A percentile compares a stretch with the other conserved stretches of the same genome.
Conservation (phyloP, 306 rosid genomes). For the Parietaria judaica region DNA sequence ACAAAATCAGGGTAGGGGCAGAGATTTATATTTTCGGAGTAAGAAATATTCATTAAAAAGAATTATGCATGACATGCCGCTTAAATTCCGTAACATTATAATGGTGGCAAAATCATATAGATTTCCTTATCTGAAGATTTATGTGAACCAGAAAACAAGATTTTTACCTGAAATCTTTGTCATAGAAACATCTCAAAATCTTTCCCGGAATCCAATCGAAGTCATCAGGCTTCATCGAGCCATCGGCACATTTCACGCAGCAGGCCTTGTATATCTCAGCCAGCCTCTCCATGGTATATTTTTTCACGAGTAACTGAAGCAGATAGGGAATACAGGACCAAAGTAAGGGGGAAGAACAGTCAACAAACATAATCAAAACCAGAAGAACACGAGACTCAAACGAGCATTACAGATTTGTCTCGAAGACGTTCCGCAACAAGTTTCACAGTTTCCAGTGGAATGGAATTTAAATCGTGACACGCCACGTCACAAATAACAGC, state of each 20-base stretch:
- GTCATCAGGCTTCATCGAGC: slow-evolving; percentile 35
- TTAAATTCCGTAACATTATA: not conserved
- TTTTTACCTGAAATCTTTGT: slow-evolving; percentile 90
- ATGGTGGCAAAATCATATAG: not conserved
- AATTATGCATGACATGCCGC: not conserved
- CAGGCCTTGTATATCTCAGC: slow-evolving; percentile 68
- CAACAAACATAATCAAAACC: slow-evolving; percentile 12
- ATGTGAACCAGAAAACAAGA: slow-evolving; percentile 9
- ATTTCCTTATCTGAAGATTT: not conserved
- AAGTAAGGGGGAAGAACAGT: slow-evolving; percentile 18
- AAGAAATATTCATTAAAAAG: not conserved
- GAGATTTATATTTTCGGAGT: not conserved
- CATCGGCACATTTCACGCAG: slow-evolving; percentile 50
- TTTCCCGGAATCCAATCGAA: slow-evolving; percentile 91
- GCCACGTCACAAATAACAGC: slow-evolving; percentile 88
- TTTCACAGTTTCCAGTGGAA: slow-evolving; percentile 73
- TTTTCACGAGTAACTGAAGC: slow-evolving; percentile 80
- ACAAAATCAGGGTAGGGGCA: slow-evolving; percentile 13
- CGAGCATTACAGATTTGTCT: slow-evolving; percentile 81
- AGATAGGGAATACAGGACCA: slow-evolving; percentile 19
- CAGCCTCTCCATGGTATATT: slow-evolving; percentile 84
- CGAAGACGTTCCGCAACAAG: slow-evolving; percentile 96
- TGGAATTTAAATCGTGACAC: slow-evolving; percentile 51
- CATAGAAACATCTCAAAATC: slow-evolving; percentile 85
- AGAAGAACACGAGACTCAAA: slow-evolving; percentile 4